Evolutionary conservation across 768 basidiomycete species (phyloP), one percentile per base, ranked within the genome.

Genomic region (Suillus weaverae): DNA sequence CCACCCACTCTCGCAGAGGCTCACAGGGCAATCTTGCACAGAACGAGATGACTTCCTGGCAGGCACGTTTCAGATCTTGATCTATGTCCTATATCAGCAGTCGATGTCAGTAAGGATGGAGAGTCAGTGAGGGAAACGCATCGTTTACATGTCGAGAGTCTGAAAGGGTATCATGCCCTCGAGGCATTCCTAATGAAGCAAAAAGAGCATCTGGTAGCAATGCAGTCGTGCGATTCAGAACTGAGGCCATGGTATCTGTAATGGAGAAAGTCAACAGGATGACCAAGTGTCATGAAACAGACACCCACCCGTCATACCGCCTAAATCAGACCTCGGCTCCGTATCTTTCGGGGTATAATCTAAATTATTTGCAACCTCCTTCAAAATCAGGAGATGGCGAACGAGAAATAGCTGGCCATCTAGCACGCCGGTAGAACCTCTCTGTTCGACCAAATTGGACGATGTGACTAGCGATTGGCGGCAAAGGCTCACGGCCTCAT

Each of bases 361-460:
- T 41, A 94, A 78, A 69, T 88, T 90, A 48, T 88, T 83, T 9
- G 90, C 84, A 68, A 97, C 87, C 78, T 99, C 97, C 74, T 97
- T 99, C 65, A 99, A 75, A 38, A 98, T 89, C 60, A 99, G 78
- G 26, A 98, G 75, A 77, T 99, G 96, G 50, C 95, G 85, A 32
- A 96, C 88, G 46, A 97, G 85, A 82, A 99, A 99, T 16, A 99
- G 80, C 26, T 88, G 83, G 0, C 89, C 92, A 68, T 98, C 94
- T 9, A 92, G 76, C 6, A 75, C 71, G 56, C 80, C 77, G 8
- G 78, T 68, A 26, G 82, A 78, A 44, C 81, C 81, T 57, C 83
- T 85, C 36, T 75, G 74, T 30, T 84, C 81, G 57, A 98, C 81
- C 26, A 82, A 78, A n/a, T 89, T 84, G 0, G 91, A 84, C 0